Evolutionary conservation across 2,329 filamentous ascomycete species (phyloP), one percentile per base, ranked within the genome.

Genomic region (Fusarium sterilihyphosum): DNA sequence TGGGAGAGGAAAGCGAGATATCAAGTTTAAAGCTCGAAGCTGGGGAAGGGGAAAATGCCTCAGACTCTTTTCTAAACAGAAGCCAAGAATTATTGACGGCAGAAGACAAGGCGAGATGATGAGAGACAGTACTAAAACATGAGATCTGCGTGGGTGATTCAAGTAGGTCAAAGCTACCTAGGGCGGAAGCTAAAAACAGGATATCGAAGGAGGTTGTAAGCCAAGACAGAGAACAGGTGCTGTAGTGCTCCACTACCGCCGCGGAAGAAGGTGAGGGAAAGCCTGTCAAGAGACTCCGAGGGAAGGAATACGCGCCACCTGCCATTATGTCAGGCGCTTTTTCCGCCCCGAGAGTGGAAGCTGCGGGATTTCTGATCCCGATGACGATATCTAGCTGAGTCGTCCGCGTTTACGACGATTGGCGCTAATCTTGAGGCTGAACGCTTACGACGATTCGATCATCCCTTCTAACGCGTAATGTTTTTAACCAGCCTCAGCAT

Each of bases 81-180:
- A 73, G 70, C 69, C 70, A 73, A 72, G 64, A 46, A 47, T 20
- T 37, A 47, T 43, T 61, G 43, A 63, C 47, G 44, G 35, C 49
- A 60, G 63, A 47, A 35, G 56, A 41, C 63, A 66, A 71, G 67
- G 60, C 57, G 60, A 66, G 49, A 68, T 71, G 70, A 73, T 26
- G 73, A 74, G 73, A 75, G 70, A 71, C 73, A 71, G 40, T 73
- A 31, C 73, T 60, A 65, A 56, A 70, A 67, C 58, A 65, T 29
- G 60, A 61, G 70, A 74, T 74, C 72, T 52, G n/a, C 69, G 59
- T 47, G 65, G 59, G 58, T 65, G 64, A 74, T 74, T 70, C 65
- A 70, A 60, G 46, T 7, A 31, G 56, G 58, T 65, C 69, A 61
- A 56, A 63, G 44, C 54, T 47, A 44, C 31, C 40, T 31, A 46